phyloP scores from a whole-genome alignment of 257 asterid species.

The Galeopsis tetrahit region DNA sequence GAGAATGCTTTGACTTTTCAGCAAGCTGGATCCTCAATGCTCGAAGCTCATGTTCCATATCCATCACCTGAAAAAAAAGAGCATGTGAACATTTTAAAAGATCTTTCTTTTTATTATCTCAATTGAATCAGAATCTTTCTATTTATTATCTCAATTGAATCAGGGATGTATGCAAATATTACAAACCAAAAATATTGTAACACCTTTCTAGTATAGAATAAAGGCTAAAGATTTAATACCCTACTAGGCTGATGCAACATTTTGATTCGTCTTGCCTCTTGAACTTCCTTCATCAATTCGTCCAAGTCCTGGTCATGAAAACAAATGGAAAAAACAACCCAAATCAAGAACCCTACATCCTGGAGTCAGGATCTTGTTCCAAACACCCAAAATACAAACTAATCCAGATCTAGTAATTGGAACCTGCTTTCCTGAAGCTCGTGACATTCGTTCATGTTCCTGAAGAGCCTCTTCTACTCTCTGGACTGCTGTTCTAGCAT shows the following conservation, averaged over 20 bases:
- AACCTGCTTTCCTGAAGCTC: conserved; percentile 95
- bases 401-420: neutral
- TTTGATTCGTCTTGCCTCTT: conserved; percentile 92
- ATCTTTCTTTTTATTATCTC: neutral
- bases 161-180: neutral
- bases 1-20: conserved; percentile 53
- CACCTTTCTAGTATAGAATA: conserved; percentile 7
- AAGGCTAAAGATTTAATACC: conserved; percentile 47
- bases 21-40: conserved; percentile 84
- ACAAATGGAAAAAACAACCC: conserved; percentile 42
- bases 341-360: conserved; percentile 47
- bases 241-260: conserved; percentile 96
- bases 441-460: conserved; percentile 79
- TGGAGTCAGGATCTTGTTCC: conserved; percentile 30
- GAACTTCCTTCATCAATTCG: conserved; percentile 94
- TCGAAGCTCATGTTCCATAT: conserved; percentile 95
- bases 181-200: conserved; percentile 22
- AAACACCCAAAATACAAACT: neutral
- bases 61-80: conserved; percentile 77
- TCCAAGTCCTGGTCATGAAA: conserved; percentile 70
- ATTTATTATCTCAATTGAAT: neutral
- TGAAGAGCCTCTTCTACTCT: conserved; percentile 98
- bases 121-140: neutral
- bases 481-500: conserved; percentile 96
- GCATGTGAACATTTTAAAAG: neutral